phyloP scores from a whole-genome alignment of 768 basidiomycete species.

The Calocera viscosa region DNA sequence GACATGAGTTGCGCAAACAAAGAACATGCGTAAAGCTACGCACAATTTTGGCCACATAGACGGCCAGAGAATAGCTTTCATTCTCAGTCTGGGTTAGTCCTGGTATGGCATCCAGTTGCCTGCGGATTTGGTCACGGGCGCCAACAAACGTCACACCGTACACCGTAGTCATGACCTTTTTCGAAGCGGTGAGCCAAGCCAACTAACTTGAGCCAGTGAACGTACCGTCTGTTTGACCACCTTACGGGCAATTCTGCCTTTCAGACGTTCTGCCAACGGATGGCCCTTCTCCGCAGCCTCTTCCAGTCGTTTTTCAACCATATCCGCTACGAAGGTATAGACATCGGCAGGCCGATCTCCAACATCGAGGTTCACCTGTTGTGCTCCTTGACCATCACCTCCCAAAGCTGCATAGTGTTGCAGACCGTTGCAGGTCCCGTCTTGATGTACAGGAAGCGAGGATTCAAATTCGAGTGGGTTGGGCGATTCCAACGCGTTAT shows the following conservation, averaged over 20 bases:
- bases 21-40: slow-evolving; percentile 12
- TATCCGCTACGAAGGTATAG: slow-evolving; percentile 78
- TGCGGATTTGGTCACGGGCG: slow-evolving; percentile 88
- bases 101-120: slow-evolving; percentile 60
- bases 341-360: slow-evolving; percentile 86
- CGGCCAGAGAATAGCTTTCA: slow-evolving; percentile 56
- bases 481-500: slow-evolving; percentile 59
- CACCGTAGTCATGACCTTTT: slow-evolving; percentile 93
- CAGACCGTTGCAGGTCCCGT: slow-evolving; percentile 95
- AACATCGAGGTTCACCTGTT: slow-evolving; percentile 80
- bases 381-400: slow-evolving; percentile 76
- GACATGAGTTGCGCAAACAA: not conserved
- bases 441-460: slow-evolving; percentile 85
- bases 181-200: not conserved
- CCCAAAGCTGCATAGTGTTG: slow-evolving; percentile 98
- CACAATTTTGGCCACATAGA: slow-evolving; percentile 72
- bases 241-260: slow-evolving; percentile 76
- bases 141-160: slow-evolving; percentile 96
- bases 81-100: slow-evolving; percentile 51
- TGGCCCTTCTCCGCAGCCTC: slow-evolving; percentile 44
- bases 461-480: slow-evolving; percentile 48
- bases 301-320: slow-evolving; percentile 60
- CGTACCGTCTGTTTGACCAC: slow-evolving; percentile 93
- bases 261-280: slow-evolving; percentile 45
- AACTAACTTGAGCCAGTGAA: slow-evolving; percentile 10